Conservation (phyloP, 768 basidiomycete genomes). For the Rhizopogon vulgaris region DNA sequence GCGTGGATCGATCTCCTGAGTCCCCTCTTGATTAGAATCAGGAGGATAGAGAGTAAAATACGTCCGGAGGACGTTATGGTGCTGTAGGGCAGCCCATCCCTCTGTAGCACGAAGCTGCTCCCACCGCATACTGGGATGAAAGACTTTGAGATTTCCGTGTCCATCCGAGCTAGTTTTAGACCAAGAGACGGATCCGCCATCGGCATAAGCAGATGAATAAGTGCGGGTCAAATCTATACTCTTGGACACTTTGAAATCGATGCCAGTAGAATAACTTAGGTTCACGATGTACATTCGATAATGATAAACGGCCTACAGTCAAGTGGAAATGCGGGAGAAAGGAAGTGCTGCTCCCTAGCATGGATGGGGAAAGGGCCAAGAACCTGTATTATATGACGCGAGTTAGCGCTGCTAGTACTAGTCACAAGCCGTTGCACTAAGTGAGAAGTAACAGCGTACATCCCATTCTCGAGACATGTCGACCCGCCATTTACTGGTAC, state of each 20-base stretch:
- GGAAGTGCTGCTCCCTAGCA: slow-evolving; percentile 75
- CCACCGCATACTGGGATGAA: slow-evolving; percentile 71
- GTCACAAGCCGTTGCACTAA: no score
- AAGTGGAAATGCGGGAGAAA: slow-evolving; percentile 74
- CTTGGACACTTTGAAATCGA: slow-evolving; percentile 35
- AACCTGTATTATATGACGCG: slow-evolving; percentile 39
- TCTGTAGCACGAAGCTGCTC: slow-evolving; percentile 62
- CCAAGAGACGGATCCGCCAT: slow-evolving; percentile 59
- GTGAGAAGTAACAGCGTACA: slow-evolving; percentile 12
- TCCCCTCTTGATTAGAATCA: not conserved
- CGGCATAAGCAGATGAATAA: slow-evolving; percentile 62
- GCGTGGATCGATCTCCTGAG: slow-evolving; percentile 28
- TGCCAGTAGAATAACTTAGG: not conserved
- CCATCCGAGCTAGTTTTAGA: slow-evolving; percentile 33
- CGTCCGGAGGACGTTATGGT: slow-evolving; percentile 65
- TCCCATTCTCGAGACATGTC: slow-evolving; percentile 23
- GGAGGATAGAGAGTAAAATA: slow-evolving; percentile 55
- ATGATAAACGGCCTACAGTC: slow-evolving; percentile 38
- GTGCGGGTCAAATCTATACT: slow-evolving; percentile 41
- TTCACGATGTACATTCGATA: not conserved
- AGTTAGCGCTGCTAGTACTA: not conserved
- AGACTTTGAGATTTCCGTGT: slow-evolving; percentile 50
- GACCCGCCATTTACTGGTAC: slow-evolving; percentile 14
- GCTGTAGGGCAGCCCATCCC: slow-evolving; percentile 86
- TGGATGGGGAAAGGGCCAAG: slow-evolving; percentile 83